Conservation (phyloP, 139 green algal genomes). For the Picochlorum costavermella region DNA sequence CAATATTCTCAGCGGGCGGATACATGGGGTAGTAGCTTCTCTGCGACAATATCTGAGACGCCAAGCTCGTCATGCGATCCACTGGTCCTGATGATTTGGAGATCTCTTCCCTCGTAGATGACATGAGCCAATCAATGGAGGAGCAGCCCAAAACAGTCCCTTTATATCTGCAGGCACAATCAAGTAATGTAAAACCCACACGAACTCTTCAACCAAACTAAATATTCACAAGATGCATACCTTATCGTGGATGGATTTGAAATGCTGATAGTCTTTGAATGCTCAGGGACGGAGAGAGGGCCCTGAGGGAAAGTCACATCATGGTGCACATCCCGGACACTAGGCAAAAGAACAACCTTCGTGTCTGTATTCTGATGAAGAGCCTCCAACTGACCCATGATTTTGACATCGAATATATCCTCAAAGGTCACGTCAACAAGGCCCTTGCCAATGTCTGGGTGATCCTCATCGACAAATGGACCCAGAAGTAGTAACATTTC, state of each 20-base stretch:
- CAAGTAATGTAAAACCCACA: too few relatives aligned
- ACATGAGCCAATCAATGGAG: slow-evolving; percentile 46
- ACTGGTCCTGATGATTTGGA: not conserved
- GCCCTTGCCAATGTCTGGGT: slow-evolving; percentile 55
- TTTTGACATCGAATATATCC: slow-evolving; percentile 50
- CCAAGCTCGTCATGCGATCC: slow-evolving; percentile 68
- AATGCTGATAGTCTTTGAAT: slow-evolving; percentile 4
- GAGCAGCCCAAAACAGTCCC: slow-evolving; percentile 29
- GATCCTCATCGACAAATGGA: slow-evolving; percentile 87
- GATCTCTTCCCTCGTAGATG: slow-evolving; percentile 35
- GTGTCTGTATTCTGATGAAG: slow-evolving; percentile 15
- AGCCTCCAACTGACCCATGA: slow-evolving; percentile 32
- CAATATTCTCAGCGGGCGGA: slow-evolving; percentile 52
- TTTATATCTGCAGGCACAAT: slow-evolving; percentile 20
- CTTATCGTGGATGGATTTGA: slow-evolving; percentile 36
- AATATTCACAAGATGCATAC: too few relatives aligned
- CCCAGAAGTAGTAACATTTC: slow-evolving; percentile 77
- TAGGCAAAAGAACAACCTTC: slow-evolving; percentile 67
- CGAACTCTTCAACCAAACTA: too few relatives aligned
- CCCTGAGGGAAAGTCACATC: slow-evolving; percentile 67
- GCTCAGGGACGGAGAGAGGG: slow-evolving; percentile 27
- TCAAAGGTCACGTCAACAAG: slow-evolving; percentile 64
- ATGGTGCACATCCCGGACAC: slow-evolving; percentile 58
- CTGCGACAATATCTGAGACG: slow-evolving; percentile 67
- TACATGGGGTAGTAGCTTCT: slow-evolving; percentile 84